Percentiles rank a stretch among this genome's conserved stretches.
Conservation (phyloP, 345 rosid species). For the Arabidopsis thaliana region DNA sequence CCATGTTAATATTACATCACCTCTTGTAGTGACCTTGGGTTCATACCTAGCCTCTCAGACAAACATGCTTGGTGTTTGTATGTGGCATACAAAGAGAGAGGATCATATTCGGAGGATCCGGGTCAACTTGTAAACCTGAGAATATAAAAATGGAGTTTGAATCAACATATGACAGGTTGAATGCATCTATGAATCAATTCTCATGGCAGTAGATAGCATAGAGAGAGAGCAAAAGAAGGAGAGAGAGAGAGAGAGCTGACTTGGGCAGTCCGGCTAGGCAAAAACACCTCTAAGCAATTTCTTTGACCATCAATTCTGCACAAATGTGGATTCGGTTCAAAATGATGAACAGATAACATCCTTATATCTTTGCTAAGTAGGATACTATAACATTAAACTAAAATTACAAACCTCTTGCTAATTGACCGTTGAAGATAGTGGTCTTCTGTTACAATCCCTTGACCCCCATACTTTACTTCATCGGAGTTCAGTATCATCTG, state of each 20-base stretch:
- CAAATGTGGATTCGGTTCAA: slow-evolving; percentile 27
- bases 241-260: slow-evolving; percentile 50
- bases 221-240: background rate
- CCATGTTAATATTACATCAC: slow-evolving; percentile 7
- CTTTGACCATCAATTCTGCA: slow-evolving; percentile 77
- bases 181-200: background rate
- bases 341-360: slow-evolving; percentile 15
- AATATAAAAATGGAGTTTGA: slow-evolving; percentile 12
- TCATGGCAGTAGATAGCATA: slow-evolving; percentile 13
- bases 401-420: slow-evolving; percentile 59
- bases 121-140: slow-evolving; percentile 69
- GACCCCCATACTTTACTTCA: slow-evolving; percentile 82
- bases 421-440: slow-evolving; percentile 74
- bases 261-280: slow-evolving; percentile 95
- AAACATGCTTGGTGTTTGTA: slow-evolving; percentile 20
- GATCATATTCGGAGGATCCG: slow-evolving; percentile 69
- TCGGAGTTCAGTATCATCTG: slow-evolving; percentile 84
- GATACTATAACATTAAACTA: slow-evolving; percentile 11
- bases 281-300: slow-evolving; percentile 75
- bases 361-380: slow-evolving; percentile 16
- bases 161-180: slow-evolving; percentile 7
- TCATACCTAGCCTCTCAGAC: slow-evolving; percentile 26
- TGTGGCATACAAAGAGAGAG: background rate
- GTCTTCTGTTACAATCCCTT: slow-evolving; percentile 58
- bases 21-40: slow-evolving; percentile 2